phyloP scores from a whole-genome alignment of 192 early-diverging fungal species.

The Pilaira anomala region DNA sequence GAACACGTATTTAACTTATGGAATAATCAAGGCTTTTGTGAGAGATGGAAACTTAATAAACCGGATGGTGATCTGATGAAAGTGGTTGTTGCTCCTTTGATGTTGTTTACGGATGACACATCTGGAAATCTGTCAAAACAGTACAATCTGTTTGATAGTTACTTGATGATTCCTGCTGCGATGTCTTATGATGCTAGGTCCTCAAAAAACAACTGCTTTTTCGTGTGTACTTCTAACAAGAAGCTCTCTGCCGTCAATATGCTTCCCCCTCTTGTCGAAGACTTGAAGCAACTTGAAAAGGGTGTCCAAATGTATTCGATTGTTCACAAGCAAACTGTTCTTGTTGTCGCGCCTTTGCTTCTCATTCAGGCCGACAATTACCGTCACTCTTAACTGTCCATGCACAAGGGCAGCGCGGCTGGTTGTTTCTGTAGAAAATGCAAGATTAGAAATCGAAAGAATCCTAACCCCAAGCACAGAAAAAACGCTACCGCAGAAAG shows the following conservation, averaged over 20 bases:
- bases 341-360: neutral
- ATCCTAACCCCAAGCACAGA: no score
- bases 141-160: neutral
- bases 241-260: neutral
- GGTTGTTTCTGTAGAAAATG: neutral
- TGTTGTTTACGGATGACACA: neutral
- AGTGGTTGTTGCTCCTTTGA: neutral
- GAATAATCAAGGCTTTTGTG: no score
- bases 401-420: neutral
- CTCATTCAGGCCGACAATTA: neutral
- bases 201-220: neutral
- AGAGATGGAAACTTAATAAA: no score
- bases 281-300: neutral
- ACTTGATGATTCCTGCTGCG: neutral
- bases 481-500: no score
- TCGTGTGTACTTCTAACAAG: neutral
- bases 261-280: neutral
- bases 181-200: neutral
- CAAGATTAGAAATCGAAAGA: neutral
- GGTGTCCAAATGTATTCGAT: neutral
- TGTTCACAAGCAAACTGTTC: neutral
- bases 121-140: neutral
- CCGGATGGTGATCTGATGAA: neutral
- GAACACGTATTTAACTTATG: no score
- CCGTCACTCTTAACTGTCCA: neutral